A percentile compares a stretch with the other conserved stretches of the same genome.
These are phyloP conservation scores for Cantharellus anzutake DNA, from an alignment of 768 basidiomycete species.

Conservation along the genomic window DNA sequence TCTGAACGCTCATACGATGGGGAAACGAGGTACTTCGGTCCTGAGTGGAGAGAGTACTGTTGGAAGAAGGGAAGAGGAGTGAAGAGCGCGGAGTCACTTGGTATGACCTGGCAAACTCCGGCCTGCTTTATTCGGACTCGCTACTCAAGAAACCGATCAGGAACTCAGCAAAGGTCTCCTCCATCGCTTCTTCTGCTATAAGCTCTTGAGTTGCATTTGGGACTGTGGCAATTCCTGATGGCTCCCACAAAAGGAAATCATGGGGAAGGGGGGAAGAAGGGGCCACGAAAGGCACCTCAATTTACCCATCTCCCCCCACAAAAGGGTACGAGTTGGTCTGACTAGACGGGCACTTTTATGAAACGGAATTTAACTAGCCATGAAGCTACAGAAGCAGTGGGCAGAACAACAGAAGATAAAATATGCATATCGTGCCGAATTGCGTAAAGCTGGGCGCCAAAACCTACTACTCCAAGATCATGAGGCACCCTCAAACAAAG, in stretches of 20 bases:
- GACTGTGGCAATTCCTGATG: not conserved
- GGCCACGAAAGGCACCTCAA: slow-evolving; percentile 1
- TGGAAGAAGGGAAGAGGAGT: not conserved
- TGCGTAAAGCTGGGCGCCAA: not conserved
- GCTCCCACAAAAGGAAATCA: not conserved
- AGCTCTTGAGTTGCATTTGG: not conserved
- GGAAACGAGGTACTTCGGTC: slow-evolving; percentile 15
- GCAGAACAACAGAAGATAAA: slow-evolving; percentile 18
- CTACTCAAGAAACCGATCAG: not conserved
- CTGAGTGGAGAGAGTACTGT: slow-evolving; percentile 17
- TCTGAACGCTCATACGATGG: slow-evolving; percentile 91
- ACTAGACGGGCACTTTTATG: not conserved
- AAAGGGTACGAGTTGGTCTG: not conserved
- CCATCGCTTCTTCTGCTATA: not conserved
- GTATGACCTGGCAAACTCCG: slow-evolving; percentile 1
- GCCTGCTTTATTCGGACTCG: not conserved
- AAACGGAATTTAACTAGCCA: slow-evolving; percentile 10
- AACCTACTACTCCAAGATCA: not conserved
- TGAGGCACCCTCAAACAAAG: not conserved
- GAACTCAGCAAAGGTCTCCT: not conserved
- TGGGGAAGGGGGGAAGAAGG: not conserved
- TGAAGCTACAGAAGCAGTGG: slow-evolving; percentile 18
- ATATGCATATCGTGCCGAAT: slow-evolving; percentile 11
- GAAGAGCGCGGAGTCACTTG: not conserved
- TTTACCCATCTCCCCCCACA: slow-evolving; percentile 3